phyloP scores from a whole-genome alignment of 1,139 yeast genomes.

The Saccharomyces uvarum region DNA sequence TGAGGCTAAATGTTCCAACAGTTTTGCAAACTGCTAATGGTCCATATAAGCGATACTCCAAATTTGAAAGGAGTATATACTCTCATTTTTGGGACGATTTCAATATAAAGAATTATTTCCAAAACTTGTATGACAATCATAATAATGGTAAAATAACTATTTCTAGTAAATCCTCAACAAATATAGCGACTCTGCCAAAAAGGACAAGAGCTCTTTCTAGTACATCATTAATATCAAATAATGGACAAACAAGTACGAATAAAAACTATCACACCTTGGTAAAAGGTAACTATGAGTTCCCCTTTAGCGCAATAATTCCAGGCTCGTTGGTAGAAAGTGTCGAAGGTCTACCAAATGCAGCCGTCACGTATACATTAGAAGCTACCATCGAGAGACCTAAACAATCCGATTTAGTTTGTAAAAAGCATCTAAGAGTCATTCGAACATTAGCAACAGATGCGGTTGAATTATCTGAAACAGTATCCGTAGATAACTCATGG shows the following conservation, averaged over 20 bases:
- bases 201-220: slow-evolving; percentile 5
- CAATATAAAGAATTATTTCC: slow-evolving; percentile 38
- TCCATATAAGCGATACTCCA: slow-evolving; percentile 42
- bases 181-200: slow-evolving; percentile 17
- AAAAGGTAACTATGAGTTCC: slow-evolving; percentile 84
- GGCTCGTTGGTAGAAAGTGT: slow-evolving; percentile 83
- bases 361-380: slow-evolving; percentile 67
- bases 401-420: slow-evolving; percentile 57
- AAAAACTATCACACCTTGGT: slow-evolving; percentile 37
- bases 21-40: slow-evolving; percentile 42
- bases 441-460: slow-evolving; percentile 85
- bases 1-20: slow-evolving; percentile 54
- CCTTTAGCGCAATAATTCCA: slow-evolving; percentile 78
- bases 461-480: slow-evolving; percentile 81
- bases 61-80: slow-evolving; percentile 58
- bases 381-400: slow-evolving; percentile 81
- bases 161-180: slow-evolving; percentile 19
- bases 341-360: slow-evolving; percentile 83
- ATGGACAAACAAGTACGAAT: slow-evolving; percentile 21
- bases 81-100: slow-evolving; percentile 72
- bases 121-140: slow-evolving; percentile 28
- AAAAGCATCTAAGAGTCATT: slow-evolving; percentile 72
- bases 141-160: slow-evolving; percentile 12
- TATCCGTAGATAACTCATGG: slow-evolving; percentile 94
- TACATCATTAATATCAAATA: slow-evolving; percentile 6